Base-by-base conservation (phyloP, 805 yeast genomes). In the Suhomyces sp. region DNA sequence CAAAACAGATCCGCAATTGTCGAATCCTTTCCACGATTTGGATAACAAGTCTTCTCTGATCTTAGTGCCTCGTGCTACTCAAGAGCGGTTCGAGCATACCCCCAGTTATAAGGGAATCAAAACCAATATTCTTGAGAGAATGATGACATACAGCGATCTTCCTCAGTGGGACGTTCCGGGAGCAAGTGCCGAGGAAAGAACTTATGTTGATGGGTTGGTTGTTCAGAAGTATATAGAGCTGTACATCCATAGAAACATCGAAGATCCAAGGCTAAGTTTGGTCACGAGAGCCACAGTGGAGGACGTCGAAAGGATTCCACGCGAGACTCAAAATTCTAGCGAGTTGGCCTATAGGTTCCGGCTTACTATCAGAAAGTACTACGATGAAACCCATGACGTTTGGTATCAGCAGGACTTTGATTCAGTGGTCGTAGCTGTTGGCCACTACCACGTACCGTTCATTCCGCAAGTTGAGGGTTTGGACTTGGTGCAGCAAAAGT, bases 371-470 rank as follows among this genome's bases (percentile, higher is more conserved):
- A 62, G 77, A 63, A 54, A 60, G 58, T 15, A 61, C 55, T 46
- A 56, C 45, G 42, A 48, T 23, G 62, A 61, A 10, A 56, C 57
- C 1, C 12, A 61, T 2, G 79, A 75, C 29, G 44, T 58, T 8
- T 77, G 81, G 81, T 67, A 57, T 54, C 71, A 65, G 48, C 65
- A 69, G 44, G 61, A 55, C 10, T 78, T 67, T 53, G 81, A 79
- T 60, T 64, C 73, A 22, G 71, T 79, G 17, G 65, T 78, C 19
- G 69, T 79, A 15, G 78, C 81, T 7, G 71, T 72, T 15, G 83
- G 83, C 19, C 82, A 79, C 61, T 79, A 78, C 59, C 78, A 76
- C 52, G 61, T 73, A 4, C 82, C 83, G 1, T 74, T 56, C 51
- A 71, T 79, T 45, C 83, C 83, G 6, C 62, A 65, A 5, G 76